phyloP scores from a whole-genome alignment of 148 eudicot genomes.

The Mesembryanthemum crystallinum region DNA sequence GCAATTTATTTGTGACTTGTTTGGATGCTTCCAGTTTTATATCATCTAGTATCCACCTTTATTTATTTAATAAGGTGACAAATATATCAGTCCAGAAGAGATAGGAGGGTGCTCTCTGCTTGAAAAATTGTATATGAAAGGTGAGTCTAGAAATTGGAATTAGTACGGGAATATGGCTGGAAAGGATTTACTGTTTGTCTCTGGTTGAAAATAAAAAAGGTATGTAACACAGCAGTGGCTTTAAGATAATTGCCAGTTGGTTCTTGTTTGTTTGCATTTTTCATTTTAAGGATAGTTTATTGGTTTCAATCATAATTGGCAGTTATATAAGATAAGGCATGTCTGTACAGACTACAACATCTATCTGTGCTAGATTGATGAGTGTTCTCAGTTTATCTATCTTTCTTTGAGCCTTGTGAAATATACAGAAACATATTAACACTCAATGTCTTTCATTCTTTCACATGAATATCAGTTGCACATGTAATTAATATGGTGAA shows the following conservation, averaged over 20 bases:
- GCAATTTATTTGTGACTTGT: background rate
- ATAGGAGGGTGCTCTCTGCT: background rate
- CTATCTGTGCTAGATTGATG: background rate
- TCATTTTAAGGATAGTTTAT: background rate
- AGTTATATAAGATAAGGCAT: background rate
- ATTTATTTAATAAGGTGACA: background rate
- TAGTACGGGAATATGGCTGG: background rate
- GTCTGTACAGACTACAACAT: background rate
- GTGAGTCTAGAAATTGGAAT: background rate
- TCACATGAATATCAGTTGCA: slow-evolving; percentile 7
- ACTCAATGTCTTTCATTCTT: too few species aligned
- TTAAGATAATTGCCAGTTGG: background rate
- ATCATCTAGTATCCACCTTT: too few species aligned
- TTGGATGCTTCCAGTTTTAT: background rate
- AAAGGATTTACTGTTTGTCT: background rate
- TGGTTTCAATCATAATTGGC: background rate
- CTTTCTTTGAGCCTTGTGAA: too few species aligned
- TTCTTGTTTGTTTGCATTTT: background rate
- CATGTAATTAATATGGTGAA: background rate
- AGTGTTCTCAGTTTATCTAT: background rate
- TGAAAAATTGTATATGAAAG: background rate
- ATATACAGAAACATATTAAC: too few species aligned
- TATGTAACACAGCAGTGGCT: background rate
- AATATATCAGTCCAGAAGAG: background rate
- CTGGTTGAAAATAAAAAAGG: background rate